Conservation (phyloP, 208 protist species). For the Leishmania martiniquensis region DNA sequence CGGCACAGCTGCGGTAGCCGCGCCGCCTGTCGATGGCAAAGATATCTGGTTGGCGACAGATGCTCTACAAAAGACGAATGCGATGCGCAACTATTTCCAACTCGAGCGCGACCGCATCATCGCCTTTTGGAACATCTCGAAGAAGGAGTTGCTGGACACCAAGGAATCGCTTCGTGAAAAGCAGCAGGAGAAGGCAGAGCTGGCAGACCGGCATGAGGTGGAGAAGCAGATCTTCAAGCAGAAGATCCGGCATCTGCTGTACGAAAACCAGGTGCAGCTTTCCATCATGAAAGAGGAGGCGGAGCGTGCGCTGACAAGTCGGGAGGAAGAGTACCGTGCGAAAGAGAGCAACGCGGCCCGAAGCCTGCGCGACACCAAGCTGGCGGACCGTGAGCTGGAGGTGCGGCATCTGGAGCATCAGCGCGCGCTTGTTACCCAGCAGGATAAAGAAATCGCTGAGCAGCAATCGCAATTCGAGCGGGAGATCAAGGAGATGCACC, state of each 20-base stretch:
- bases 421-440: constrained; percentile 67
- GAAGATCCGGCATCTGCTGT: constrained; percentile 97
- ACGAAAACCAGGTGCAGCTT: constrained; percentile 95
- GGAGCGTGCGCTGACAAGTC: constrained; percentile 86
- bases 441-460: constrained; percentile 89
- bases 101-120: constrained; percentile 96
- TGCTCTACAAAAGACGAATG: constrained; percentile 93
- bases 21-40: constrained; percentile 54
- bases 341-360: constrained; percentile 77
- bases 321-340: constrained; percentile 90
- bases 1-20: constrained; percentile 21
- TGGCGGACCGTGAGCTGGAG: constrained; percentile 89
- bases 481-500: constrained; percentile 94
- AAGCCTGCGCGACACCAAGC: constrained; percentile 88
- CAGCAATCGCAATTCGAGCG: constrained; percentile 90
- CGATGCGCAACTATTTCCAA: constrained; percentile 98
- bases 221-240: constrained; percentile 98
- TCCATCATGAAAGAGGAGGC: constrained; percentile 89
- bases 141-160: constrained; percentile 91
- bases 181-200: constrained; percentile 94
- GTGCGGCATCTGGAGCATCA: constrained; percentile 88
- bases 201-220: constrained; percentile 94
- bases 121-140: constrained; percentile 96
- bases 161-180: constrained; percentile 86
- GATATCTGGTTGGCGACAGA: constrained; percentile 91